Evolutionary conservation across 2,329 filamentous ascomycete genomes (phyloP), one percentile per base, ranked within the genome.

Genomic region (Cordyceps cateniannulata): DNA sequence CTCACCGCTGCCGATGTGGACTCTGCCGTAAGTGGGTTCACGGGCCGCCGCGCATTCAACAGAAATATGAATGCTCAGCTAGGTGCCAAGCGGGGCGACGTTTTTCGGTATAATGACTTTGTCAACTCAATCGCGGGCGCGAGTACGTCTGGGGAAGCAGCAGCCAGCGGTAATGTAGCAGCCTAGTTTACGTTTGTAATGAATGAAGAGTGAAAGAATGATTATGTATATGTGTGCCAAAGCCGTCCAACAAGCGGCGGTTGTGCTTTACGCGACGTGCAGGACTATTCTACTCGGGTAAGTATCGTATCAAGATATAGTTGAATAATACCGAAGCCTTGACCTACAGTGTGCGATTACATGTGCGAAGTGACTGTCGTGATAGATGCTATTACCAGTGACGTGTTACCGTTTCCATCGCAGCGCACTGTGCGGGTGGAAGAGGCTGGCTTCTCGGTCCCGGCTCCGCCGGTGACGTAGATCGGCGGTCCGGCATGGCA

Each of bases 71-170:
- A 75, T 68, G 71, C 78, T 64, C 75, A 84, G 63, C 64, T 87
- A 69, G 75, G 81, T 61, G 69, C 73, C 10, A 88, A 87, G 69
- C 82, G 89, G 63, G 91, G 90, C 1, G 93, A 98, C 63, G 92
- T 98, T 0, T 98, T 99, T 75, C 85, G 87, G 69, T 99, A 98
- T 71, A 86, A 91, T 64, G 95, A 99, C 62, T 98, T 98, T 76
- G 91, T 98, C 64, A 83, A 81, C 64, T 87, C 83, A 27, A 77
- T 90, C 54, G 80, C 83, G 66, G 86, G 86, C 2, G 79, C 81
- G 10, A 82, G 75, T 58, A 75, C 72, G 29, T 70, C 66, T 18
- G 69, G 73, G 3, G 76, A 76, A 51, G 63, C 63, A n/a, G 63
- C 67, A 25, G 68, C 71, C 25, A 66, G 70, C 22, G 69, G 72